Evolutionary conservation across 768 basidiomycete genomes (phyloP), one percentile per base, ranked within the genome.

Genomic region (Boletus rubescentipes): DNA sequence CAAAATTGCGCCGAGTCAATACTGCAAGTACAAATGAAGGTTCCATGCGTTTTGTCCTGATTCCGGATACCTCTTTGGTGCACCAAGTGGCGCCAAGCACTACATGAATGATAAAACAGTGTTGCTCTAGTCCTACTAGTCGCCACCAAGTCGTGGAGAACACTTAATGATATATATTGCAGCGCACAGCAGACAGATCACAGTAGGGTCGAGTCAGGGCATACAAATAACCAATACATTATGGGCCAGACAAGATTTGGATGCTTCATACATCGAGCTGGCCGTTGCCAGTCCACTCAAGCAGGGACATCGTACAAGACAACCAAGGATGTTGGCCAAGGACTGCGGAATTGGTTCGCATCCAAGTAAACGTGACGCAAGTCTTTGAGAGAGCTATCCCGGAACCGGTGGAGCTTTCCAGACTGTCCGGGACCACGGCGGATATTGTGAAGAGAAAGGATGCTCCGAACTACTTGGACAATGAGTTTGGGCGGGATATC

Each of bases 281-380:
- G 23, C 12, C 21, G 40, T 29, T 15, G 42, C 37, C 54, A 40
- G 34, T 35, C n/a, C 29, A 29, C 35, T 71, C 61, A 69, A 44
- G 53, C 51, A 49, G 68, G 34, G 21, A 18, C 39, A 47, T 70
- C 69, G 18, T 71, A 71, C 73, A 83, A 73, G 34, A 90, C 62
- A 26, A 82, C 71, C 78, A 91, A 72, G 2, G 83, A 81, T 8
- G 78, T 80, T 1, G 89, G 86, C 88, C 88, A 90, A 16, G 87
- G 82, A 5, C 74, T 74, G 11, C 79, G 72, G n/a, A 72, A 49
- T 61, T 82, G 78, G 2, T 74, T 67, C 1, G 66, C 61, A 53
- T 81, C 77, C 55, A 91, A 71, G 66, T 89, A 91, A 49, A 77
- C 74, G 60, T 78, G 78, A 10, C 72, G 72, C 21, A 83, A 67